Base-by-base conservation (phyloP, 2,329 filamentous ascomycete species). In the Phaeophleospora eucalypticola region DNA sequence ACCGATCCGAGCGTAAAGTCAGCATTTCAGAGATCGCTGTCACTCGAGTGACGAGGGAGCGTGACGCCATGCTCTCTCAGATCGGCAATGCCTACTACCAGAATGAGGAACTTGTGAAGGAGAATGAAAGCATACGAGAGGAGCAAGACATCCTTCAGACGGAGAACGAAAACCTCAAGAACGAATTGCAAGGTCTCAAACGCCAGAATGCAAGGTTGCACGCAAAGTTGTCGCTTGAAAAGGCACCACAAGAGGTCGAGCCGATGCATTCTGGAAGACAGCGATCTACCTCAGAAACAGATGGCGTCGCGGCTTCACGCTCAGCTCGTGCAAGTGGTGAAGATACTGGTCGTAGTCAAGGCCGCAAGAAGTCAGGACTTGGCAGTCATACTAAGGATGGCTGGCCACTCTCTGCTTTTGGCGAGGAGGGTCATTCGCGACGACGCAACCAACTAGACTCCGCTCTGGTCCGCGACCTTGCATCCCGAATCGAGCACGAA, bases 131-230 rank as follows among this genome's bases (percentile, higher is more conserved):
- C 36, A 80, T 86, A 0, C 71, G 88, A 17, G 49, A 66, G 58
- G 51, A 61, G 46, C 49, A 68, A 38, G 49, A 65, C 10, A 49
- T 83, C 2, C 75, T 94, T 15, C 81, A 95, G 48, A 89, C 95
- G 64, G 91, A 96, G 62, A 82, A 89, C 45, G 91, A 97, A 62
- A 88, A 96, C 54, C 33, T 67, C 41, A 56, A 56, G 42, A 46
- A 56, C 58, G 36, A 66, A 56, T 66, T 71, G 27, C 63, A 69
- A 24, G 60, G 62, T 3, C 64, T 75, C 43, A 63, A 66, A 21
- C 37, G 64, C 1, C 67, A 71, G 41, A 72, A 72, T 32, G 62
- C 69, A 37, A 61, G 67, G 20, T 62, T 74, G 40, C 66, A 67
- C 10, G 48, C 60, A 6, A 64, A 71, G 44, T 58, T 72, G 14